A percentile compares a stretch with the other conserved stretches of the same genome.
phyloP scores from a whole-genome alignment of 2,329 filamentous ascomycete genomes.

The Furcasterigmium sp. region DNA sequence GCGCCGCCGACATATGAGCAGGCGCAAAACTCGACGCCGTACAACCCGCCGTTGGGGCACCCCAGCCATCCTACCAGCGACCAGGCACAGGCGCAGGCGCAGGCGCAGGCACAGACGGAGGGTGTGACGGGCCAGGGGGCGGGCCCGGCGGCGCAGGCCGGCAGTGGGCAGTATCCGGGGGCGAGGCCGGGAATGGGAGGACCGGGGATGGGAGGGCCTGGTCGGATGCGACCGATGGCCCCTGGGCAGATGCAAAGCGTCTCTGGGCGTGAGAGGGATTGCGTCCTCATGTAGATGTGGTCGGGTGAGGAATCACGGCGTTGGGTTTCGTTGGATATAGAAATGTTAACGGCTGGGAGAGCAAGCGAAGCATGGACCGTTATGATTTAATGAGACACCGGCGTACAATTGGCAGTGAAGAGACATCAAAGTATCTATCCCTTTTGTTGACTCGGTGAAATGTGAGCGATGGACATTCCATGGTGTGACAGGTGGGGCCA shows the following conservation, averaged over 20 bases:
- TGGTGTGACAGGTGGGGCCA: too few species aligned
- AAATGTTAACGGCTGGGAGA: too few species aligned
- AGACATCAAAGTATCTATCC: too few species aligned
- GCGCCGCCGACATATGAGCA: constrained; percentile 55
- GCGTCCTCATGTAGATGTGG: background rate
- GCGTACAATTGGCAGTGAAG: too few species aligned
- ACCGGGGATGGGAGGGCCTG: background rate
- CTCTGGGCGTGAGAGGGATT: constrained; percentile 15
- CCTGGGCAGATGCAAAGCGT: constrained; percentile 1
- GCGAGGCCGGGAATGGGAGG: background rate
- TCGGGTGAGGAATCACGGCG: background rate
- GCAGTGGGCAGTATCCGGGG: background rate
- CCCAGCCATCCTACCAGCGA: constrained; percentile 41
- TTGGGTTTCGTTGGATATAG: too few species aligned
- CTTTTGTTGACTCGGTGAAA: too few species aligned
- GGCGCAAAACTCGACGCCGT: constrained; percentile 44
- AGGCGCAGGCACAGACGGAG: background rate
- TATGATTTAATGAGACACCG: background rate
- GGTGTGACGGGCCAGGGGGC: constrained; percentile 6
- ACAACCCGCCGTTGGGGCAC: constrained; percentile 46
- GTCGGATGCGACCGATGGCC: background rate
- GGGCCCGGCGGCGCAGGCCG: background rate
- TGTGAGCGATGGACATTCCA: too few species aligned
- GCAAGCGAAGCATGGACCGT: constrained; percentile 5
- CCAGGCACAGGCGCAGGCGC: constrained; percentile 12